Conservation (phyloP, 805 yeast genomes). For the Torulaspora franciscae region DNA sequence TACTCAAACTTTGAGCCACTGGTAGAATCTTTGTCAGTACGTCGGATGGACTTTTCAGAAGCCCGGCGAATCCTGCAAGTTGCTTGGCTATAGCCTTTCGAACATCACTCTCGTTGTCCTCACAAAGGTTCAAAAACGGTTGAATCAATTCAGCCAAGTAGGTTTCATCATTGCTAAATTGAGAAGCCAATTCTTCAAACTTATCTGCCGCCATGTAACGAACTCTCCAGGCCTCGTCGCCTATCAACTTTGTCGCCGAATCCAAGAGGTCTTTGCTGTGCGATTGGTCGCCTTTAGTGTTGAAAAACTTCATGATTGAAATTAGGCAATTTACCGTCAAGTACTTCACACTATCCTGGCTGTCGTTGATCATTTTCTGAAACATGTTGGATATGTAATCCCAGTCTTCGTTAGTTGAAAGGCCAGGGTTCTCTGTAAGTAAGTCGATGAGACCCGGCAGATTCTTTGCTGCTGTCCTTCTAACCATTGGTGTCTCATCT, state of each 20-base stretch:
- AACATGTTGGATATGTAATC: constrained; percentile 78
- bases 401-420: constrained; percentile 59
- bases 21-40: constrained; percentile 74
- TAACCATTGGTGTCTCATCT: constrained; percentile 97
- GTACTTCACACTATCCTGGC: constrained; percentile 92
- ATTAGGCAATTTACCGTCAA: constrained; percentile 83
- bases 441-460: constrained; percentile 69
- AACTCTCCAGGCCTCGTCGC: constrained; percentile 96
- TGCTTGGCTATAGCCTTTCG: constrained; percentile 92
- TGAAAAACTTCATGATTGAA: constrained; percentile 68
- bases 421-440: constrained; percentile 45
- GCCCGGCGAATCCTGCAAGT: constrained; percentile 65
- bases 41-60: constrained; percentile 45
- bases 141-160: constrained; percentile 48
- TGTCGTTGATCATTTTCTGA: constrained; percentile 69
- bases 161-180: constrained; percentile 52
- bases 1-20: constrained; percentile 72
- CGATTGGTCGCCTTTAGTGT: constrained; percentile 49
- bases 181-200: constrained; percentile 66
- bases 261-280: constrained; percentile 60
- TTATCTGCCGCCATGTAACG: constrained; percentile 97
- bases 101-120: constrained; percentile 94
- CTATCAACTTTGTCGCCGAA: constrained; percentile 64
- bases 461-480: constrained; percentile 86
- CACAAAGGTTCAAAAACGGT: constrained; percentile 71